A percentile compares a stretch with the other conserved stretches of the same genome.
Conservation (phyloP, 2,329 filamentous ascomycete genomes). For the Geoglossum cookeanum region DNA sequence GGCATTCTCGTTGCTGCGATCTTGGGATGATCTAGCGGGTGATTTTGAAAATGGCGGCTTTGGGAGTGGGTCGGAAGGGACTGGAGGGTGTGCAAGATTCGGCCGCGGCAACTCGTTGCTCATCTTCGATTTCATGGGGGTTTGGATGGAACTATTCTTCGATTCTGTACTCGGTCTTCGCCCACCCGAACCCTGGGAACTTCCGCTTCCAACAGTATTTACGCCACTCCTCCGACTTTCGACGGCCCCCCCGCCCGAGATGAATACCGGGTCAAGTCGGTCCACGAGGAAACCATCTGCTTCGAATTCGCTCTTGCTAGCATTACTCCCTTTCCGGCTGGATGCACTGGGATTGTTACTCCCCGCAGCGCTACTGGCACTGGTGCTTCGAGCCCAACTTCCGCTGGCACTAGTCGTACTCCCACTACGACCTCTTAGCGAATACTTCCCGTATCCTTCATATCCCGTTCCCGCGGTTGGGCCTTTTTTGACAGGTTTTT, state of each 20-base stretch:
- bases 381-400: slow-evolving; percentile 22
- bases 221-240: neutral
- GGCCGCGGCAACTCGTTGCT: neutral
- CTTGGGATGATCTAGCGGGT: neutral
- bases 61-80: neutral
- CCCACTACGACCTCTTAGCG: slow-evolving; percentile 24
- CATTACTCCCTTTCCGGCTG: slow-evolving; percentile 23
- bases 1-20: slow-evolving; percentile 8
- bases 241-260: slow-evolving; percentile 22
- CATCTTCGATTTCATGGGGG: neutral
- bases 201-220: neutral
- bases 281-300: slow-evolving; percentile 29
- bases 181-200: neutral
- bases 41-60: neutral
- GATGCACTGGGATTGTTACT: slow-evolving; percentile 15
- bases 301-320: slow-evolving; percentile 22
- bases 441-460: slow-evolving; percentile 28
- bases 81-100: neutral
- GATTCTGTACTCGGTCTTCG: slow-evolving; percentile 1
- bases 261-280: slow-evolving; percentile 29
- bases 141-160: neutral
- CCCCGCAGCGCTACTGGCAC: slow-evolving; percentile 22
- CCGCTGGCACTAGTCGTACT: slow-evolving; percentile 23
- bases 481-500: slow-evolving; percentile 4
- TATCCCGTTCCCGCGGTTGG: slow-evolving; percentile 4